Percentiles rank a stretch among this genome's conserved stretches.
phyloP scores from a whole-genome alignment of 768 basidiomycete species.

The Trametes gibbosa region DNA sequence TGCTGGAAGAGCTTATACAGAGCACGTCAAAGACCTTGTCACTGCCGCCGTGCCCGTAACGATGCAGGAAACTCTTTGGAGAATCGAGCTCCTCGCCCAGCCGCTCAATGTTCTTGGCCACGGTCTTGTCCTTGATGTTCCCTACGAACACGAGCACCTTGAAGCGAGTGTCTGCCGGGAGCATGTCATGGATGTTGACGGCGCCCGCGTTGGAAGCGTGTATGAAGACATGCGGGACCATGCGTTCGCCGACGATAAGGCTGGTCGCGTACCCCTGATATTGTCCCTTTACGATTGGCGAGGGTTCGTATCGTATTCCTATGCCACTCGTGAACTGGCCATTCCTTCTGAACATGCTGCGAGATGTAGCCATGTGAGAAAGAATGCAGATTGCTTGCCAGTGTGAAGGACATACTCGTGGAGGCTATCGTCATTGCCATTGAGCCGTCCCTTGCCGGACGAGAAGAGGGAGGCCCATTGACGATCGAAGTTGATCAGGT shows the following conservation, averaged over 20 bases:
- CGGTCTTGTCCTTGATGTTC: conserved; percentile 29
- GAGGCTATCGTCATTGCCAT: conserved; percentile 41
- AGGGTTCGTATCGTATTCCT: conserved; percentile 47
- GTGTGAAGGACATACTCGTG: conserved; percentile 36
- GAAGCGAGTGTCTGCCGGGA: conserved; percentile 47
- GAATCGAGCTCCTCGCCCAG: conserved; percentile 21
- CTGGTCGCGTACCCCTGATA: conserved; percentile 38
- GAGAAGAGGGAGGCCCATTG: conserved; percentile 47
- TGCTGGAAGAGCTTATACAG: conserved; percentile 14
- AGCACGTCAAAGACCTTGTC: conserved; percentile 16
- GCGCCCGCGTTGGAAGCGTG: conserved; percentile 45
- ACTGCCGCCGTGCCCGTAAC: conserved; percentile 7
- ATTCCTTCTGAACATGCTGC: conserved; percentile 44
- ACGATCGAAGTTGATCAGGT: conserved; percentile 54
- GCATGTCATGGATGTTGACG: conserved; percentile 50
- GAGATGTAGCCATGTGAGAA: not conserved
- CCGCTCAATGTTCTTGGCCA: conserved; percentile 15
- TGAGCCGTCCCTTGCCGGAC: conserved; percentile 48
- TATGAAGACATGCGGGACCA: conserved; percentile 45
- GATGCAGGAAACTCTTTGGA: conserved; percentile 21
- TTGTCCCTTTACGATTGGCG: conserved; percentile 32
- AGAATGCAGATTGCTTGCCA: too few relatives aligned
- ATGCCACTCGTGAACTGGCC: conserved; percentile 47
- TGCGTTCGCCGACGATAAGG: conserved; percentile 48
- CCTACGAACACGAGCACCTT: conserved; percentile 49